Evolutionary conservation across 148 eudicot species (phyloP), one percentile per base, ranked within the genome.

Genomic region (Rhododendron mucronatum): DNA sequence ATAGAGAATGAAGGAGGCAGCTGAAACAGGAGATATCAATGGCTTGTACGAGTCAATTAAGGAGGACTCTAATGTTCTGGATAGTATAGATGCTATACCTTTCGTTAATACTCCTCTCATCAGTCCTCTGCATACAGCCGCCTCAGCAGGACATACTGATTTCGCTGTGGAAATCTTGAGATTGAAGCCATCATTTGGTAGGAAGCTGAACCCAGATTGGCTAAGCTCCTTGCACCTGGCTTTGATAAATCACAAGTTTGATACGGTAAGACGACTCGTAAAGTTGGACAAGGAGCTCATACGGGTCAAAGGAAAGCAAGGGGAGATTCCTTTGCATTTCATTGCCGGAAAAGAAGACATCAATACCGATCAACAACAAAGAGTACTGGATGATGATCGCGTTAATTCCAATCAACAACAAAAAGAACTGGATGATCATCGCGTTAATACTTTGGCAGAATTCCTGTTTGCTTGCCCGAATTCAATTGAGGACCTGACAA

Each of bases 141-240:
- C 12, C 28, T 48, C 39, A 0, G 35, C 37, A 20, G 59, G 59
- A n/a, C 21, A 28, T 2, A 26, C 0, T 11, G 4, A 13, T 14
- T 47, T 80, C 20, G 61, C 82, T 1, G 7, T 14, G 0, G 82
- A 80, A 80, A 26, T 80, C 39, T 47, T 80, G 28, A 80, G 82
- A 5, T 48, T 80, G 51, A 55, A 2, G 51, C 28, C 35, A 53
- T 48, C 20, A 5, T 47, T 55, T 55, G 37, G 51, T 0, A 21
- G 67, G 67, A 61, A 61, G 67, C 26, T 61, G 4, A 61, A 61
- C 11, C 67, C 67, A 23, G 82, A 47, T 26, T 61, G 82, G 23
- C 39, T 48, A n/a, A 80, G 82, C 82, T 33, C 82, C 82, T 47
- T 80, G 30, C 82, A 80, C 59, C 37, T 80, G 26, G 82, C 59